These are phyloP conservation scores for Marsdenia floribunda DNA, from an alignment of 257 asterid genomes.

Conservation along the genomic window DNA sequence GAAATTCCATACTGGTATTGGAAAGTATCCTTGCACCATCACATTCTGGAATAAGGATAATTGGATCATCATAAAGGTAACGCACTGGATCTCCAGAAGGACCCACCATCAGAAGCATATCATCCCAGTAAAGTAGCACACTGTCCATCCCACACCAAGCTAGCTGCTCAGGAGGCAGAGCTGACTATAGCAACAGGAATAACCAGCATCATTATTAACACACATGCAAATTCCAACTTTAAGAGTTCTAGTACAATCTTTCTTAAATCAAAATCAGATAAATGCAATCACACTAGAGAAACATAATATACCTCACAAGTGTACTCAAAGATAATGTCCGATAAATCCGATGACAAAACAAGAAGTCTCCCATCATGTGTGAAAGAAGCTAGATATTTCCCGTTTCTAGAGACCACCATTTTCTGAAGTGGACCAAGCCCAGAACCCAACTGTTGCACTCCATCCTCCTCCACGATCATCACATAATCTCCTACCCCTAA, in stretches of 20 bases:
- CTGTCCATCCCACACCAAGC: conserved; percentile 99
- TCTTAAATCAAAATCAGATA: not conserved
- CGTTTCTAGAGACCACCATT: conserved; percentile 84
- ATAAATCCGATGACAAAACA: conserved; percentile 69
- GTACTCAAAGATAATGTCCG: conserved; percentile 61
- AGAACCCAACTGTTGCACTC: conserved; percentile 62
- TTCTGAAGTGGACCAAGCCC: conserved; percentile 85
- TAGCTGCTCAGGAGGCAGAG: conserved; percentile 90
- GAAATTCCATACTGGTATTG: conserved; percentile 73
- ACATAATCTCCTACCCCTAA: conserved; percentile 76
- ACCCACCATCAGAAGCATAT: conserved; percentile 92
- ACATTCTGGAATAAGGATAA: conserved; percentile 82
- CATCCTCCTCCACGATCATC: conserved; percentile 82
- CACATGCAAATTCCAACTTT: not conserved
- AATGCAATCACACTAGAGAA: not conserved
- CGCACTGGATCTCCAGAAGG: conserved; percentile 88
- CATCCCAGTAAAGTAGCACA: conserved; percentile 90
- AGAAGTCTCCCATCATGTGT: conserved; percentile 93
- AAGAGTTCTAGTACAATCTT: not conserved
- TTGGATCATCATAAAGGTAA: conserved; percentile 84
- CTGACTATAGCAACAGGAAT: conserved; percentile 47
- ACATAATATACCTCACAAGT: conserved; percentile 67
- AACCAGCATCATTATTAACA: not conserved
- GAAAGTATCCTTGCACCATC: conserved; percentile 93
- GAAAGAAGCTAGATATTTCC: conserved; percentile 72